Evolutionary conservation across 495 filamentous ascomycete species (phyloP), one percentile per base, ranked within the genome.

Genomic region (Penicillium coffeae): DNA sequence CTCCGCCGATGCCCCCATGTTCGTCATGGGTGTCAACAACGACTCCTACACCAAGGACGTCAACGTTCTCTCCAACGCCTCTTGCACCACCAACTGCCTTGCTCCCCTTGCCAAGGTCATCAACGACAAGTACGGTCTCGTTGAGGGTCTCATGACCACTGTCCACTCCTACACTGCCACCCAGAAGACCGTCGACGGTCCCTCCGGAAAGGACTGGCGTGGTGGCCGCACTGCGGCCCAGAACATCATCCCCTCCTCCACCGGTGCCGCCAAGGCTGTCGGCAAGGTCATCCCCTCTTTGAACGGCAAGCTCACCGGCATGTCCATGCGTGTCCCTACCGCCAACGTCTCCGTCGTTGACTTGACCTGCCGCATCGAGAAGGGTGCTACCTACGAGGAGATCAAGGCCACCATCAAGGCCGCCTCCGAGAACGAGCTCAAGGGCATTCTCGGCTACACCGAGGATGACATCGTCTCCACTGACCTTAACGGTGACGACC

Each of bases 201-300:
- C 93, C 58, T 97, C 93, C 38, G 75, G 77, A 71, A 98, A 98
- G 89, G 93, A 98, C 82, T 98, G 93, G 93, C 85, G 93, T 75
- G 93, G 93, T 80, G 93, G 93, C 63, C 93, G 93, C 76, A 89
- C 88, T 62, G 93, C 94, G 75, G 94, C 93, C 59, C 87, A 95
- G 81, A 98, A 98, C 85, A 98, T 98, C 83, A 98, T 98, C 66
- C 93, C 93, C 71, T 89, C 84, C 83, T 95, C 90, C 82, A 98
- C 93, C 54, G 93, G 93, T 84, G 93, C 93, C 71, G 93, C 93
- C 65, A 98, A 98, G 87, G 93, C 93, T 68, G 93, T 98, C 77
- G 93, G 93, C 77, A 98, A 98, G 84, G 93, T 98, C 75, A 97
- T 98, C 62, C 93, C 93, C 47, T 72, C 80, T 48, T 81, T 98